phyloP scores from a whole-genome alignment of 805 yeast genomes.

The Ogataea trehalophila region DNA sequence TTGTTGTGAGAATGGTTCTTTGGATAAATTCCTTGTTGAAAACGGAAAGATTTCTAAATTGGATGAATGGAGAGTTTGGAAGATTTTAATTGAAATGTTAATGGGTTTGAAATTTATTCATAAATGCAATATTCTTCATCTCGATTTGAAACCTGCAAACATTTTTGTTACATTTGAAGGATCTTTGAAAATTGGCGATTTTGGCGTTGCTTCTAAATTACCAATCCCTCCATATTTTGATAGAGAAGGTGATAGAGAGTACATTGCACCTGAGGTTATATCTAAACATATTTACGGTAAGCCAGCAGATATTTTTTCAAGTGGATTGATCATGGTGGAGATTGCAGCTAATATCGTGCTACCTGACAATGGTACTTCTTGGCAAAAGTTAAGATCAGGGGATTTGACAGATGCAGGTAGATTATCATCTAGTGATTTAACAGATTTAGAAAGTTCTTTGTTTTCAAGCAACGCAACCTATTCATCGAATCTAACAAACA shows the following conservation, averaged over 20 bases:
- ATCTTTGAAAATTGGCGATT: conserved; percentile 88
- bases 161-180: conserved; percentile 94
- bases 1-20: conserved; percentile 85
- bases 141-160: conserved; percentile 94
- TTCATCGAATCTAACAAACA: conserved; percentile 15
- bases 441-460: conserved; percentile 24
- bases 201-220: conserved; percentile 83
- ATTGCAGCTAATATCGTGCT: conserved; percentile 92
- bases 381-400: conserved; percentile 95
- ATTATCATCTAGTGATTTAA: conserved; percentile 66
- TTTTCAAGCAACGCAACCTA: conserved; percentile 13
- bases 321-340: conserved; percentile 89
- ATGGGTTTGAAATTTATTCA: conserved; percentile 81
- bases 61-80: conserved; percentile 98
- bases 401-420: conserved; percentile 94
- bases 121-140: conserved; percentile 67
- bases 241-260: conserved; percentile 95
- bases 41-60: conserved; percentile 70
- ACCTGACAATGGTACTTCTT: conserved; percentile 94
- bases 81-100: conserved; percentile 78
- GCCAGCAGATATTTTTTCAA: conserved; percentile 92
- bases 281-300: conserved; percentile 77
- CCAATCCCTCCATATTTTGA: conserved; percentile 76
- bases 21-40: conserved; percentile 74
- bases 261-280: conserved; percentile 95